Base-by-base conservation (phyloP, 495 filamentous ascomycete genomes). In the Letharia columbiana region DNA sequence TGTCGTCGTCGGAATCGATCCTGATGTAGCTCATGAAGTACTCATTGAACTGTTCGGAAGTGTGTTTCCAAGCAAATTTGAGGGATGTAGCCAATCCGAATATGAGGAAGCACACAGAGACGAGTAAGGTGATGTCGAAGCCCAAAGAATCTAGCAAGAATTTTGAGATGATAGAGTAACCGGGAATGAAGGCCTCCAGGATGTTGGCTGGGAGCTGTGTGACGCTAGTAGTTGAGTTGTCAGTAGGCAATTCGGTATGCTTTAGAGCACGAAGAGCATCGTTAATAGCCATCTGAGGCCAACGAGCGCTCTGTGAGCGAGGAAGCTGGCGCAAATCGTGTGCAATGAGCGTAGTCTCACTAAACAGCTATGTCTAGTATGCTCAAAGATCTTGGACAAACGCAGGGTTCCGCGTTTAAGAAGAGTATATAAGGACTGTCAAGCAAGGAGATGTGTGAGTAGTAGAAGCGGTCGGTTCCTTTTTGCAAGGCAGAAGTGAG, bases 181-280 rank as follows among this genome's bases (percentile, higher is more conserved):
- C 89, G 0, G 89, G 89, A 64, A 92, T 85, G 72, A 92, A 81
- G 37, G 83, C 79, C 67, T 92, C 88, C 20, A 92, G 79, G n/a
- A 91, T 77, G n/a, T 72, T 71, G 5, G 73, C 70, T 4, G 73
- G 68, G 47, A 72, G 54, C 17, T 65, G 69, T 17, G 70, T 71
- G 50, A 74, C 73, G 49, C 50, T 70, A 37, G 68, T 64, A 66
- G 75, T 77, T 28, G 65, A 58, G 58, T 67, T 71, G 59, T 60
- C 31, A 9, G 37, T 49, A 45, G 66, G 28, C 44, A 61, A 28
- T 28, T 68, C 68, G 17, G 59, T 42, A n/a, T 37, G 37, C 37
- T 64, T 61, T 3, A 71, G 52, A 12, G 59, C 63, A 52, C 61
- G 61, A 12, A 71, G 54, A 28, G 66, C 69, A 63, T 66, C 57